phyloP scores from a whole-genome alignment of 768 basidiomycete species.

The Lepiota venenata region DNA sequence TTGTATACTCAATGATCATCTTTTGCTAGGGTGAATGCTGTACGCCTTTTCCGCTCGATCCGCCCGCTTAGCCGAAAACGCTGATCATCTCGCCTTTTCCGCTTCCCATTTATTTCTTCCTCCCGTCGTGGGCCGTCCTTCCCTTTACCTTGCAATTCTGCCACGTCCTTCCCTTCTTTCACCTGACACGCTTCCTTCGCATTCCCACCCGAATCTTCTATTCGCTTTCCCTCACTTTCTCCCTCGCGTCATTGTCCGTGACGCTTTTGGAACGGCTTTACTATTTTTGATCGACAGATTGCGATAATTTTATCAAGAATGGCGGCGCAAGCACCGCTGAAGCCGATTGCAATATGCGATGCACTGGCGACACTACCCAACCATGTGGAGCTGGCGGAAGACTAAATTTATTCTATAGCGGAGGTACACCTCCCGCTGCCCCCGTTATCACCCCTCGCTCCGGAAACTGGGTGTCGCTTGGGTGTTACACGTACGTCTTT shows the following conservation, averaged over 20 bases:
- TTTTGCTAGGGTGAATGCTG: conserved; percentile 26
- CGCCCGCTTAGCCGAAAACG: conserved; percentile 2
- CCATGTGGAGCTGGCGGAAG: conserved; percentile 57
- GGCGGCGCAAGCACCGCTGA: conserved; percentile 40
- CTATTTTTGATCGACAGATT: conserved; percentile 40
- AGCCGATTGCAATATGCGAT: conserved; percentile 59
- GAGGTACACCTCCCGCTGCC: conserved; percentile 48
- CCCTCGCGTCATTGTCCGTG: not conserved
- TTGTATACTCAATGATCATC: not conserved
- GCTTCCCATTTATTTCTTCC: not conserved
- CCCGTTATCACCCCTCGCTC: conserved; percentile 51
- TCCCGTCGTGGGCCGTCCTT: not conserved
- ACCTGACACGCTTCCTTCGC: conserved; percentile 9
- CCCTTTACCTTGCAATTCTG: not conserved
- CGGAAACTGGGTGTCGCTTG: conserved; percentile 66
- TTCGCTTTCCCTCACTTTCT: not conserved
- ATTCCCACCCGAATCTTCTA: not conserved
- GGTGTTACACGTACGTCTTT: conserved; percentile 63
- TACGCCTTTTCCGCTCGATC: conserved; percentile 17
- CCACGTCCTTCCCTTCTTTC: not conserved
- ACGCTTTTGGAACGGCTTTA: not conserved
- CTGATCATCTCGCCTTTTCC: conserved; percentile 1
- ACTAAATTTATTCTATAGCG: conserved; percentile 65
- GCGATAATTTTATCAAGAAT: conserved; percentile 51
- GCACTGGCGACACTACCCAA: conserved; percentile 55